Evolutionary conservation across 805 yeast genomes (phyloP), one percentile per base, ranked within the genome.

Genomic region (Candida mattraensis): DNA sequence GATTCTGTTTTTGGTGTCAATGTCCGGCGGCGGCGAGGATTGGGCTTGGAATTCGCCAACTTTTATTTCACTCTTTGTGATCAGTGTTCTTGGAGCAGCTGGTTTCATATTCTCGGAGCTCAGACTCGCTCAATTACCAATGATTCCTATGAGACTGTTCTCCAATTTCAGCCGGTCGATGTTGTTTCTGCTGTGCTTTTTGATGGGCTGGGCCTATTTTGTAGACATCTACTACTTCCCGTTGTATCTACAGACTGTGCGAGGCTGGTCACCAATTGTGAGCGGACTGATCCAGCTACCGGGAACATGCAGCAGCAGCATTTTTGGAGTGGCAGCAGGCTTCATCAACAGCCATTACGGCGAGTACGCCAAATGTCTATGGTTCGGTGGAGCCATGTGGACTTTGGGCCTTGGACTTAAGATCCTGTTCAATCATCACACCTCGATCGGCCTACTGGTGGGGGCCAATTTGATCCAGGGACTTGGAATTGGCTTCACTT

Each of bases 11-110:
- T 62, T 77, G 31, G 64, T 78, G 7, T 77, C 83, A 3, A 53
- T 76, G 12, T 70, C 72, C 37, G 79, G 81, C 15, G 86, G 84
- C 18, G 84, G 84, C 1, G 56, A 70, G 3, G 58, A 69, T 4
- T 78, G 69, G 55, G 51, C 63, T 0, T 81, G 87, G 87, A 49
- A 67, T 44, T 47, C 51, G 6, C 38, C 46, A 4, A 41, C 39
- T 3, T 47, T 47, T 30, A 44, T 47, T 10, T 40, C 59, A 5
- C 58, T 67, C 50, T 49, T 71, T 25, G 53, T 56, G 4, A 39
- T 70, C 26, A 74, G 77, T 19, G 70, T 63, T 2, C 36, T 55
- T 0, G 50, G 63, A 8, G 60, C 69, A 17, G 40, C 66, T 4
- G 48, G 47, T 2, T 76, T 80, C 34, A 18, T 76, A 9, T 22